These are phyloP conservation scores for Fusarium floridanum DNA, from an alignment of 2,329 filamentous ascomycete species.

Conservation along the genomic window DNA sequence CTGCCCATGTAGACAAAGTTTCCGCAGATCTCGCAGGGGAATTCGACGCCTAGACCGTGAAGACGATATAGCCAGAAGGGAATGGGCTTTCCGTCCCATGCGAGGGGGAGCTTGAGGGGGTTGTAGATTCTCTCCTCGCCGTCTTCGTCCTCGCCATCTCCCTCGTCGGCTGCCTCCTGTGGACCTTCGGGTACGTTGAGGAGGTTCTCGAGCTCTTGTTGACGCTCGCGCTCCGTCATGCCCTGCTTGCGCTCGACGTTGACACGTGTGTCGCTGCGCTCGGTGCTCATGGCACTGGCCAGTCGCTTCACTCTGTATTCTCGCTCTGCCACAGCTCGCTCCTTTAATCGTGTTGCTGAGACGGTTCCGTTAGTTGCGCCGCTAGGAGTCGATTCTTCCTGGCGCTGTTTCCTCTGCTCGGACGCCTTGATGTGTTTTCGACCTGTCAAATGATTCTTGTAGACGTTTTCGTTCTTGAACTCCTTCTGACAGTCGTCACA, in stretches of 20 bases:
- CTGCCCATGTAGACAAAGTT: constrained; percentile 99
- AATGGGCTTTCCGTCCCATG: constrained; percentile 99
- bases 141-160: constrained; percentile 78
- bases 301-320: constrained; percentile 87
- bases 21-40: constrained; percentile 95
- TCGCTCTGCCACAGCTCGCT: constrained; percentile 89
- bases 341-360: constrained; percentile 76
- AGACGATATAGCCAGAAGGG: constrained; percentile 99
- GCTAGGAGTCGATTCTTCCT: constrained; percentile 54
- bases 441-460: constrained; percentile 87
- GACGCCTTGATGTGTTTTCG: constrained; percentile 94
- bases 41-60: constrained; percentile 94
- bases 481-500: constrained; percentile 94
- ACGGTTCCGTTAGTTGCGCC: constrained; percentile 44
- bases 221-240: constrained; percentile 96
- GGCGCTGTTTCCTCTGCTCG: constrained; percentile 69
- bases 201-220: constrained; percentile 91
- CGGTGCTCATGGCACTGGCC: constrained; percentile 84
- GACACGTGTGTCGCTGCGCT: constrained; percentile 88
- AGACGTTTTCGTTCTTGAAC: constrained; percentile 95
- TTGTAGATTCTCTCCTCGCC: constrained; percentile 95
- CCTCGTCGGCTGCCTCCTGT: constrained; percentile 60
- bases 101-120: constrained; percentile 92
- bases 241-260: constrained; percentile 97
- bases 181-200: constrained; percentile 62